These are phyloP conservation scores for Sugiyamaella boreocaroliniensis DNA, from an alignment of 805 yeast genomes.

Conservation along the genomic window DNA sequence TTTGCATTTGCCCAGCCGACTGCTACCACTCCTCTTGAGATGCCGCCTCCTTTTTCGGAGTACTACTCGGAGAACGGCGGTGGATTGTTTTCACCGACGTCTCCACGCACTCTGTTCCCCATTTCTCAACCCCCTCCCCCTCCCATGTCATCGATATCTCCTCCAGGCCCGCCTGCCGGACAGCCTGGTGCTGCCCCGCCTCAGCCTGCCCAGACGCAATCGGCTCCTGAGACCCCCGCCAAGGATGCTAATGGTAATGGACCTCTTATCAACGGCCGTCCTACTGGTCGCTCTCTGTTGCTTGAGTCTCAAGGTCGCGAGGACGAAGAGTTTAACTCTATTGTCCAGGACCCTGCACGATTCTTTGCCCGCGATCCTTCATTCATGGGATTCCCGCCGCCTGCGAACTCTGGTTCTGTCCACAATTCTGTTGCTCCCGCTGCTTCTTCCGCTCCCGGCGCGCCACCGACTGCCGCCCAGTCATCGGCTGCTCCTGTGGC, in stretches of 20 bases:
- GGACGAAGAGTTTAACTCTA: constrained; percentile 27
- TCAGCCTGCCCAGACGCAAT: constrained; percentile 8
- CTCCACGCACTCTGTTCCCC: constrained; percentile 22
- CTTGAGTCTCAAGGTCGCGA: constrained; percentile 27
- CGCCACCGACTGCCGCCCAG: background rate
- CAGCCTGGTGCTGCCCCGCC: constrained; percentile 1
- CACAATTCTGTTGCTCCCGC: background rate
- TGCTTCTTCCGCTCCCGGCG: background rate
- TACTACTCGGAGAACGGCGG: constrained; percentile 8
- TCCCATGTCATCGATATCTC: background rate
- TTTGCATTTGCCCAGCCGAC: constrained; percentile 7
- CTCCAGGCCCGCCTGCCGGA: constrained; percentile 1
- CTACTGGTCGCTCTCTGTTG: constrained; percentile 26
- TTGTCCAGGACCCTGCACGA: constrained; percentile 27
- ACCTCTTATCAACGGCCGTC: constrained; percentile 3
- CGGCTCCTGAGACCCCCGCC: constrained; percentile 4
- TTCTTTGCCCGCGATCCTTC: constrained; percentile 18
- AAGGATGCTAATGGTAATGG: background rate
- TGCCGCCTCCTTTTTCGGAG: constrained; percentile 13
- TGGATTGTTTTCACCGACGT: constrained; percentile 22
- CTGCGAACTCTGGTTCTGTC: background rate
- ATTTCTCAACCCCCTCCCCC: constrained; percentile 6
- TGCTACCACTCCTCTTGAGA: constrained; percentile 6
- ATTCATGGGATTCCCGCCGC: constrained; percentile 6
- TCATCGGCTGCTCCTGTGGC: background rate